Percentiles rank a stretch among this genome's conserved stretches.
Conservation (phyloP, 768 basidiomycete species). For the Trametes coccinea region DNA sequence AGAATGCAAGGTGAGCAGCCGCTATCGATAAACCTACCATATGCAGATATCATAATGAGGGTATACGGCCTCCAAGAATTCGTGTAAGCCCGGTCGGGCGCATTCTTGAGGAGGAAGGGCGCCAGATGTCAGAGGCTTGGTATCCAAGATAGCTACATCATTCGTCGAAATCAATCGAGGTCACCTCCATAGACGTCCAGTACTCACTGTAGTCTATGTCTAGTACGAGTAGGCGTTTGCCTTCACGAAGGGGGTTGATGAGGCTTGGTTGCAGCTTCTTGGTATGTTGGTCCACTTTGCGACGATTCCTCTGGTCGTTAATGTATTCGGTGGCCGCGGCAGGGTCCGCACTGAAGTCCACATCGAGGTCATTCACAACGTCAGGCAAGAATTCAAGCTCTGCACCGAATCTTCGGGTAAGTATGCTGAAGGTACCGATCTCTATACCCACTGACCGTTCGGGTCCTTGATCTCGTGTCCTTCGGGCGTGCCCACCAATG, state of each 20-base stretch:
- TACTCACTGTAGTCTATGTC: constrained; percentile 85
- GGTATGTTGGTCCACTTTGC: constrained; percentile 76
- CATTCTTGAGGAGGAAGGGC: constrained; percentile 80
- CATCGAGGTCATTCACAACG: constrained; percentile 78
- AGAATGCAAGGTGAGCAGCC: not conserved
- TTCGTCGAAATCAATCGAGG: not conserved
- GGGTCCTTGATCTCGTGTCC: constrained; percentile 86
- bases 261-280: constrained; percentile 64
- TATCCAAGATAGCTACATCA: constrained; percentile 72
- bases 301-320: constrained; percentile 77
- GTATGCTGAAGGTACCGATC: constrained; percentile 2
- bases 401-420: constrained; percentile 25
- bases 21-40: constrained; percentile 49
- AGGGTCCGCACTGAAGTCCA: constrained; percentile 70
- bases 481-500: constrained; percentile 83
- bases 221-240: constrained; percentile 80
- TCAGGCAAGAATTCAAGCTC: constrained; percentile 68
- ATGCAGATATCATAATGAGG: constrained; percentile 88
- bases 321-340: constrained; percentile 59
- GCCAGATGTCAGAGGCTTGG: constrained; percentile 81
- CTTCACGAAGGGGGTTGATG: constrained; percentile 73
- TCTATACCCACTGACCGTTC: constrained; percentile 40
- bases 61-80: constrained; percentile 79
- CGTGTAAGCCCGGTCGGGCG: constrained; percentile 79
- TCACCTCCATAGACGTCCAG: not conserved